Conservation (phyloP, 345 rosid genomes). For the Abelmoschus esculentus region DNA sequence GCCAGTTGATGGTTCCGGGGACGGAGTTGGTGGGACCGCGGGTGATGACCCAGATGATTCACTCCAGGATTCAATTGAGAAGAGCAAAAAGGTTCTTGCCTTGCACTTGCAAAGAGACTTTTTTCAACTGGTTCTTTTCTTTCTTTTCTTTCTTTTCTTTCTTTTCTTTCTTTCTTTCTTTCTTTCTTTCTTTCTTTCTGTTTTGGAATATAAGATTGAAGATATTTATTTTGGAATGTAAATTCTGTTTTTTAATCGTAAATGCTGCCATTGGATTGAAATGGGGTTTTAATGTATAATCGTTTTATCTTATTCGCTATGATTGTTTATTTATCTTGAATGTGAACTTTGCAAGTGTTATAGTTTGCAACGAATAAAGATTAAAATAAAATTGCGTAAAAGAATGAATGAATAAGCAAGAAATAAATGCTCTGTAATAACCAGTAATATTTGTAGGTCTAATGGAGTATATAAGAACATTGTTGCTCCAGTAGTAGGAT, state of each 20-base stretch:
- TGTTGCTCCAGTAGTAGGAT: neutral
- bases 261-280: neutral
- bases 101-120: constrained; percentile 65
- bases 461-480: neutral
- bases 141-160: too few relatives aligned
- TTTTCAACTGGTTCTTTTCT: constrained; percentile 51
- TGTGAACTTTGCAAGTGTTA: too few relatives aligned
- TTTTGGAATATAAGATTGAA: neutral
- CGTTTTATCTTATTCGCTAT: too few relatives aligned
- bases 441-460: neutral
- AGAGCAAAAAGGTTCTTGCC: constrained; percentile 82
- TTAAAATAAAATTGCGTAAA: too few relatives aligned
- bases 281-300: neutral
- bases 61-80: constrained; percentile 68
- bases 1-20: constrained; percentile 36
- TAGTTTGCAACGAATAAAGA: too few relatives aligned
- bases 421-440: neutral
- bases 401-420: neutral
- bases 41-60: constrained; percentile 44
- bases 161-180: neutral
- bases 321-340: too few relatives aligned
- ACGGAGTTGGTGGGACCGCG: constrained; percentile 16
- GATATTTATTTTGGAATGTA: too few relatives aligned
- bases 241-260: neutral
- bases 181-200: neutral